Evolutionary conservation across 2,329 filamentous ascomycete species (phyloP), one percentile per base, ranked within the genome.

Genomic region (Madurella mycetomatis): DNA sequence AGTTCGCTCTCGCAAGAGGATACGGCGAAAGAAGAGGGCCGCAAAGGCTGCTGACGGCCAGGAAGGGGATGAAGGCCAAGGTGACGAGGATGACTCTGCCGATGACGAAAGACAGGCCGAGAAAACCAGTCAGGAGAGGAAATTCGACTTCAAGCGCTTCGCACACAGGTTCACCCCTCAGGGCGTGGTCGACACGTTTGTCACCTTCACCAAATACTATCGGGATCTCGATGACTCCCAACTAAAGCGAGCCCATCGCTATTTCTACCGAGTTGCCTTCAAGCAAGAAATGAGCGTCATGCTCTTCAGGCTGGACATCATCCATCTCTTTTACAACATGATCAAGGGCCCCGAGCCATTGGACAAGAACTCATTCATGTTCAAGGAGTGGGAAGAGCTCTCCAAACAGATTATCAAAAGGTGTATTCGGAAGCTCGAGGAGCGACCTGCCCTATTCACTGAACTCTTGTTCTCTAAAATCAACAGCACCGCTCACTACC

Each of bases 381-480:
- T 82, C 72, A 88, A 84, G 63, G 94, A 99, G 63, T 97, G 92
- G 90, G 87, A 95, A 65, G 90, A 95, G 64, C 78, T 99, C 37
- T 82, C 90, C 4, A 87, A 86, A 68, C 92, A 96, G 64, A 80
- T 97, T 40, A 81, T 96, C 60, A 85, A 86, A 62, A 87, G 86
- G 65, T 87, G 92, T 60, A 80, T 90, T 51, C 91, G 88, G 66
- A 95, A 94, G 72, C 79, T 97, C 1, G 82, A 94, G 57, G 85
- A 96, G 62, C 82, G 91, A 42, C 91, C 91, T 0, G 89, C 92
- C 58, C 76, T 96, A 41, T 80, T 95, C 47, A 86, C 95, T 1
- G 94, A 99, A 71, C 83, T 99, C 79, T 77, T 99, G 13, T 99
- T 99, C 71, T 95, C 89, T 69, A 99, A 99, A 70, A 87, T 91